Percentiles rank a stretch among this genome's conserved stretches.
These are phyloP conservation scores for Cutaneotrichosporon sp. DNA, from an alignment of 1,284 basidiomycete species.

Conservation along the genomic window DNA sequence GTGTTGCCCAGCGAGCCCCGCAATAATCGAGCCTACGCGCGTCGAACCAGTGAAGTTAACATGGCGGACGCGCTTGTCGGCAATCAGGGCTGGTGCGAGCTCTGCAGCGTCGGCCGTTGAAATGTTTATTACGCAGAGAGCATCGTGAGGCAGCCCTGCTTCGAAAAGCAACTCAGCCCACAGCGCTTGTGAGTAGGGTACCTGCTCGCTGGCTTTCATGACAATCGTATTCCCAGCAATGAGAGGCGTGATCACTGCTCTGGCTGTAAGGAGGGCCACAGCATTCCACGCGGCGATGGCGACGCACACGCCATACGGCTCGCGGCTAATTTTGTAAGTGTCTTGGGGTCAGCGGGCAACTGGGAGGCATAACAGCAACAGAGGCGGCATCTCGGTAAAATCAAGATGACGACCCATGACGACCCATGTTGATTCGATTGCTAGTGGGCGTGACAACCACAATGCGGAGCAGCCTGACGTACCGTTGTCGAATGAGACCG, in stretches of 20 bases:
- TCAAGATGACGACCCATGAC: no score
- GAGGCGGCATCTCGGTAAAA: no score
- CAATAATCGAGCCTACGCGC: constrained; percentile 44
- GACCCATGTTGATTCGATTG: no score
- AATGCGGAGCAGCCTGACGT: no score
- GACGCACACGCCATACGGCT: constrained; percentile 28
- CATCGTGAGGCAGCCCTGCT: constrained; percentile 60
- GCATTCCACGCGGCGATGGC: constrained; percentile 29
- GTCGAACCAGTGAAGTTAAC: constrained; percentile 53
- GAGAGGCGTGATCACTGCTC: constrained; percentile 56
- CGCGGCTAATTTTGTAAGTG: constrained; percentile 10
- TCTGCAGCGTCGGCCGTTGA: constrained; percentile 52
- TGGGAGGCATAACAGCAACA: no score
- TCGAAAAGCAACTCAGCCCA: constrained; percentile 50
- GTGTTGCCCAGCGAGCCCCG: constrained; percentile 43
- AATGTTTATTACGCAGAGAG: constrained; percentile 58
- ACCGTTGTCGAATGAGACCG: constrained; percentile 5
- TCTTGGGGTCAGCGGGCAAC: neutral
- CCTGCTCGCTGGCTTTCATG: constrained; percentile 58
- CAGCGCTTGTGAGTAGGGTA: constrained; percentile 55
- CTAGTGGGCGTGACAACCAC: no score
- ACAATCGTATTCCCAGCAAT: constrained; percentile 63
- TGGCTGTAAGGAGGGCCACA: constrained; percentile 25
- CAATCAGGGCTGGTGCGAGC: constrained; percentile 55
- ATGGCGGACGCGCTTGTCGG: constrained; percentile 52